These are phyloP conservation scores for Lentinula novae-zelandiae DNA, from an alignment of 1,284 basidiomycete species.

Conservation along the genomic window DNA sequence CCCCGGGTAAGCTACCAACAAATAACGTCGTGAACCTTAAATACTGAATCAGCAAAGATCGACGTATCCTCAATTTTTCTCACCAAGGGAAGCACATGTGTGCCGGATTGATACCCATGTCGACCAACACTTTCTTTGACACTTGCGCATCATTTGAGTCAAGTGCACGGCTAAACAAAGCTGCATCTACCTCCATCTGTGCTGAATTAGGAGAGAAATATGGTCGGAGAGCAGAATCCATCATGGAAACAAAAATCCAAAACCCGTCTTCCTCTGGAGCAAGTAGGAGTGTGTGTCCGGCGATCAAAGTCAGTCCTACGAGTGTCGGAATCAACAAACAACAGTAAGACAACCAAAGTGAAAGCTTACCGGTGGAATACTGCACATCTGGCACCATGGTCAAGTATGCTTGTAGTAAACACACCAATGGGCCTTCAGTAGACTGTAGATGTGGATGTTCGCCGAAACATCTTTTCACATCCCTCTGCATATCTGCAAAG, in stretches of 20 bases:
- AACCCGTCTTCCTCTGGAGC: conserved; percentile 91
- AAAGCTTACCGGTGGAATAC: conserved; percentile 50
- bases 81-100: conserved; percentile 64
- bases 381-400: conserved; percentile 79
- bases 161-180: conserved; percentile 73
- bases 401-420: conserved; percentile 69
- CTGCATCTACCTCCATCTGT: conserved; percentile 79
- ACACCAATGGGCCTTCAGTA: conserved; percentile 49
- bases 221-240: conserved; percentile 76
- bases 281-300: conserved; percentile 76
- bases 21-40: conserved; percentile 72
- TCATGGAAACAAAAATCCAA: conserved; percentile 86
- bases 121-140: conserved; percentile 65
- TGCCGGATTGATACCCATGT: conserved; percentile 54
- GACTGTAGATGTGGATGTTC: conserved; percentile 54
- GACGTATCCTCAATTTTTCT: conserved; percentile 15
- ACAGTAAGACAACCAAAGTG: conserved; percentile 7
- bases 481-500: conserved; percentile 57
- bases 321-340: background rate
- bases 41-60: background rate
- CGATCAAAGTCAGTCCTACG: conserved; percentile 72
- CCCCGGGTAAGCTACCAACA: conserved; percentile 72
- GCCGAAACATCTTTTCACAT: conserved; percentile 49
- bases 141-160: conserved; percentile 64
- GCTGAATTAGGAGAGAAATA: conserved; percentile 74